Conservation (phyloP, 192 early-diverging fungal genomes). For the Backusella sp. region DNA sequence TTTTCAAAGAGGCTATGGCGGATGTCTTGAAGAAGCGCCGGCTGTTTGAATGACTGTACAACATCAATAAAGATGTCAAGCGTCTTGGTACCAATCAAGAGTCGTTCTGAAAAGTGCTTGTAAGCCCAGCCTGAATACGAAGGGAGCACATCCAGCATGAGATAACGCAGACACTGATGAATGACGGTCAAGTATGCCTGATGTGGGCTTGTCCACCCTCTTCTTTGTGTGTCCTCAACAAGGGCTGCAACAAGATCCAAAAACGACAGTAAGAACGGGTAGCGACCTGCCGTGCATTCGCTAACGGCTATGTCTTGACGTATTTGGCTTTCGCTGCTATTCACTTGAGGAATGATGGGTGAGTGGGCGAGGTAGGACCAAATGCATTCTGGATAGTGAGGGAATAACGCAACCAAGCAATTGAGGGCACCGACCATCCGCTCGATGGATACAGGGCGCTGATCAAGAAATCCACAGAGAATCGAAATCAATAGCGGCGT, state of each 20-base stretch:
- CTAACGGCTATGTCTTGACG: constrained; percentile 15
- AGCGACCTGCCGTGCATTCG: constrained; percentile 21
- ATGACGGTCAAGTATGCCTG: constrained; percentile 13
- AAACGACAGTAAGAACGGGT: constrained; percentile 24
- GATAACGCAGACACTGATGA: constrained; percentile 17
- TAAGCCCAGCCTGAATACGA: constrained; percentile 34
- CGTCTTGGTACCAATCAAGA: constrained; percentile 26
- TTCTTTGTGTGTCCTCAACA: constrained; percentile 23
- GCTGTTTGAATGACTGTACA: constrained; percentile 9
- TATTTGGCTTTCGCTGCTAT: neutral
- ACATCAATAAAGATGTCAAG: constrained; percentile 27
- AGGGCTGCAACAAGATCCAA: constrained; percentile 30
- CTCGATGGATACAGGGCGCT: neutral
- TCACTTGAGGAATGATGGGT: constrained; percentile 18
- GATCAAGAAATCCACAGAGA: constrained; percentile 12
- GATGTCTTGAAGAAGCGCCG: neutral
- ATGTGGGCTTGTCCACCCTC: constrained; percentile 10
- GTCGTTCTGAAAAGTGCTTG: constrained; percentile 22
- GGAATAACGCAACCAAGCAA: constrained; percentile 21
- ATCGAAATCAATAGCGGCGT: neutral
- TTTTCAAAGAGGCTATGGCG: constrained; percentile 39
- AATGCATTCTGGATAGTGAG: constrained; percentile 17
- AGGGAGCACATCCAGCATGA: constrained; percentile 29
- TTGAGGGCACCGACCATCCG: constrained; percentile 16
- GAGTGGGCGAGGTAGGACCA: constrained; percentile 21